Percentiles rank a stretch among this genome's conserved stretches.
Conservation (phyloP, 148 eudicot genomes). For the Diospyros lotus region DNA sequence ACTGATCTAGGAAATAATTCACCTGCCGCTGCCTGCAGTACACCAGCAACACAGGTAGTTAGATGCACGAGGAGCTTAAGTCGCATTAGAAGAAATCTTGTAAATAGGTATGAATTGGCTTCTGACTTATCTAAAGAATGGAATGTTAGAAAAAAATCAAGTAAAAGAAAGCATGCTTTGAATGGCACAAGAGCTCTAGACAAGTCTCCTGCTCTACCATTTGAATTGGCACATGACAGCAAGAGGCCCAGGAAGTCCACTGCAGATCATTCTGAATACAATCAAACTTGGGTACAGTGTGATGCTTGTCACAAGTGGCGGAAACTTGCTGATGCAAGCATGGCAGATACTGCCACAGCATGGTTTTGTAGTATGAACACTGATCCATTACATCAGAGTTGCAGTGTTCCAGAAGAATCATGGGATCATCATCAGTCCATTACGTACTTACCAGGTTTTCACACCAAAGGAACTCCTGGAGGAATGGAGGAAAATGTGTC, state of each 20-base stretch:
- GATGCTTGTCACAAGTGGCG: slow-evolving; percentile 94
- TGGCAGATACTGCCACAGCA: slow-evolving; percentile 39
- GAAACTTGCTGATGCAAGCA: slow-evolving; percentile 41
- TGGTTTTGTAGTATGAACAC: slow-evolving; percentile 98
- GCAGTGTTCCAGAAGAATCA: slow-evolving; percentile 71
- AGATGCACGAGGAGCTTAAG: slow-evolving; percentile 38
- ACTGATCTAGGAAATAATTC: slow-evolving; percentile 24
- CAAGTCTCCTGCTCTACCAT: slow-evolving; percentile 21
- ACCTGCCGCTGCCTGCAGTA: slow-evolving; percentile 19
- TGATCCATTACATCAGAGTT: slow-evolving; percentile 57
- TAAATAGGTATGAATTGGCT: slow-evolving; percentile 37
- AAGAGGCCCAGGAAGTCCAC: slow-evolving; percentile 38
- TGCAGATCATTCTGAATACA: slow-evolving; percentile 24
- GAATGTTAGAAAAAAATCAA: slow-evolving; percentile 20
- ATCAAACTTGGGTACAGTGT: slow-evolving; percentile 88
- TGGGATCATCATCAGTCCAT: slow-evolving; percentile 49
- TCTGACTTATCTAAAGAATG: slow-evolving; percentile 20
- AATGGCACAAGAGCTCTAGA: slow-evolving; percentile 16
- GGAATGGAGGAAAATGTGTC: slow-evolving; percentile 70
- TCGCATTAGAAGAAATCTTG: slow-evolving; percentile 57
- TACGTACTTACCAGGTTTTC: slow-evolving; percentile 75
- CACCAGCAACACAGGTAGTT: slow-evolving; percentile 24
- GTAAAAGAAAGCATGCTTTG: slow-evolving; percentile 43
- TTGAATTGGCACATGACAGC: slow-evolving; percentile 15
- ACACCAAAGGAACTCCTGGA: slow-evolving; percentile 57